Percentiles rank a stretch among this genome's conserved stretches.
Evolutionary conservation across 202 grass and related monocot species (phyloP).

Genomic region (Zoysia matrella): DNA sequence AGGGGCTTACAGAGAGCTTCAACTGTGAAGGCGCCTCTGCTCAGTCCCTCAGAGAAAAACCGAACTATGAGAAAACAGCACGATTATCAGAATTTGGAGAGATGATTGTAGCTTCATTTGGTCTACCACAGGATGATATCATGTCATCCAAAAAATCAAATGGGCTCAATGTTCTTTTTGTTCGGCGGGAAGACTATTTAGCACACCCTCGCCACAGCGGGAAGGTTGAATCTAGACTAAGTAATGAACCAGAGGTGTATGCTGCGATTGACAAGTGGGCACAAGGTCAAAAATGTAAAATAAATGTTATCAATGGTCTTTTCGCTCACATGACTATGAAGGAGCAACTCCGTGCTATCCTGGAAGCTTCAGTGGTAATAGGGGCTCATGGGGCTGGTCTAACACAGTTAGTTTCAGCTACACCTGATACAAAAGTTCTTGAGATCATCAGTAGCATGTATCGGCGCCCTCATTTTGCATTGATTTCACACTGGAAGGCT

Average conservation of each 20-base stretch:
- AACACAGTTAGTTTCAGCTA: slow-evolving; percentile 84
- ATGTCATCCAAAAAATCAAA: slow-evolving; percentile 43
- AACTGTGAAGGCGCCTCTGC: slow-evolving; percentile 65
- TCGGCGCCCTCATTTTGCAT: slow-evolving; percentile 72
- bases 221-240: slow-evolving; percentile 85
- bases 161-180: slow-evolving; percentile 81
- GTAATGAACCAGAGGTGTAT: slow-evolving; percentile 82
- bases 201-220: slow-evolving; percentile 91
- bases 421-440: slow-evolving; percentile 72
- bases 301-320: slow-evolving; percentile 86
- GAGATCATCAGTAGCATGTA: slow-evolving; percentile 94
- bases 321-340: slow-evolving; percentile 94
- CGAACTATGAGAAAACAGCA: slow-evolving; percentile 70
- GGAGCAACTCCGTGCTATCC: slow-evolving; percentile 81
- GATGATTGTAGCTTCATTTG: slow-evolving; percentile 76
- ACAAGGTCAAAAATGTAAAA: slow-evolving; percentile 68
- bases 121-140: slow-evolving; percentile 57
- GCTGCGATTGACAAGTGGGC: slow-evolving; percentile 75
- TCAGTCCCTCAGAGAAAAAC: slow-evolving; percentile 52
- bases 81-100: slow-evolving; percentile 95
- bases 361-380: slow-evolving; percentile 83
- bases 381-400: slow-evolving; percentile 95
- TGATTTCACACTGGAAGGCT: slow-evolving; percentile 91
- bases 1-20: slow-evolving; percentile 81
- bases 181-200: slow-evolving; percentile 91